Conservation (phyloP, 176 grass and related monocot genomes). For the Aegilops speltoides region DNA sequence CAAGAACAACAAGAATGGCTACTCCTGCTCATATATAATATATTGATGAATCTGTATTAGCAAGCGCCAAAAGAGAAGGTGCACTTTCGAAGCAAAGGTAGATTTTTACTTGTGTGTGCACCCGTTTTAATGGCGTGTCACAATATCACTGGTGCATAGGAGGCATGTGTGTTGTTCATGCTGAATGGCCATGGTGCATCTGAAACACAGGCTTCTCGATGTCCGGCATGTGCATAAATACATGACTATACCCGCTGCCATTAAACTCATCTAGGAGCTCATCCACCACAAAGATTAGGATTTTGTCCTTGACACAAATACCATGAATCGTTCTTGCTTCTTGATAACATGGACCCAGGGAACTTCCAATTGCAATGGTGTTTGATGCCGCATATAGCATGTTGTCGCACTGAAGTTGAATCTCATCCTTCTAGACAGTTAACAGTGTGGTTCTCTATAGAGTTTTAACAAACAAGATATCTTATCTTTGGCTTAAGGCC, state of each 20-base stretch:
- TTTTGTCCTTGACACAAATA: not conserved
- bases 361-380: too few relatives aligned
- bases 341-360: too few relatives aligned
- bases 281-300: not conserved
- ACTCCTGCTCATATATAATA: not conserved
- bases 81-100: not conserved
- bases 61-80: not conserved
- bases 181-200: too few relatives aligned
- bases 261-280: not conserved
- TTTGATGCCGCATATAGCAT: too few relatives aligned
- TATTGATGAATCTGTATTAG: not conserved
- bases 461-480: too few relatives aligned
- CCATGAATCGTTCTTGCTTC: not conserved
- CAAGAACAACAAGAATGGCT: not conserved
- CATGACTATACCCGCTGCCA: too few relatives aligned
- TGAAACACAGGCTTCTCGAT: too few relatives aligned
- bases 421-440: not conserved
- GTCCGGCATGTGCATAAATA: too few relatives aligned
- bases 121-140: not conserved
- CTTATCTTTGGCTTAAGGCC: too few relatives aligned
- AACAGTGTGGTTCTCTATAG: too few relatives aligned
- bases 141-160: not conserved
- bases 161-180: too few relatives aligned
- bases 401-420: too few relatives aligned
- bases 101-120: not conserved